These are phyloP conservation scores for Arthrinium puccinioides DNA, from an alignment of 2,329 filamentous ascomycete genomes.

Conservation along the genomic window DNA sequence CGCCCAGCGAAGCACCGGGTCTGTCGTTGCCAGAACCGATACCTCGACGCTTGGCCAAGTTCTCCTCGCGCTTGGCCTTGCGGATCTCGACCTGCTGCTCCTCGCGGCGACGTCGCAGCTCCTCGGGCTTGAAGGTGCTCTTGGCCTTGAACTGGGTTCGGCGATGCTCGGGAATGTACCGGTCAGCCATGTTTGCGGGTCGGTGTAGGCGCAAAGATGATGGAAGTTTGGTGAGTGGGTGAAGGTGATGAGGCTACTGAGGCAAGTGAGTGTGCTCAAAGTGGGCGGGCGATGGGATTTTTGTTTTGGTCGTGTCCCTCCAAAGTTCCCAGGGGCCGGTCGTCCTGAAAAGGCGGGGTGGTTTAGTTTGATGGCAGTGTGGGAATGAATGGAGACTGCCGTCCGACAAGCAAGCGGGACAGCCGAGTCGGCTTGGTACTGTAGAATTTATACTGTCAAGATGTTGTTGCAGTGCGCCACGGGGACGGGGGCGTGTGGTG, in stretches of 20 bases:
- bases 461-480: too few relatives aligned
- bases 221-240: conserved; percentile 5
- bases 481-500: too few relatives aligned
- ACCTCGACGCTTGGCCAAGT: conserved; percentile 94
- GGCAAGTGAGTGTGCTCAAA: too few relatives aligned
- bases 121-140: conserved; percentile 97
- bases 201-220: conserved; percentile 8
- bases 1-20: conserved; percentile 75
- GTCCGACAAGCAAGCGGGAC: too few relatives aligned
- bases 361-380: conserved; percentile 3
- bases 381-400: too few relatives aligned
- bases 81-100: conserved; percentile 99
- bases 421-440: too few relatives aligned
- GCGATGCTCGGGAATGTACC: conserved; percentile 98
- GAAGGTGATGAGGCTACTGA: conserved; percentile 7
- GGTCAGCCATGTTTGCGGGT: conserved; percentile 77
- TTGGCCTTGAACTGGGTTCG: conserved; percentile 99
- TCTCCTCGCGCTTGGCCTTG: conserved; percentile 98
- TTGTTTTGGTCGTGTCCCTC: conserved; percentile 3
- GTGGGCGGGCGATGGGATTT: conserved; percentile 1
- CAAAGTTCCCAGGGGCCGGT: conserved; percentile 3
- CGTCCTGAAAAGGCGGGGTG: conserved; percentile 1
- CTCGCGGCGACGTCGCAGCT: conserved; percentile 94
- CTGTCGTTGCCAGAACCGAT: conserved; percentile 76
- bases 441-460: too few relatives aligned